Evolutionary conservation across 257 asterid genomes (phyloP).

Genomic region (Capsicum pubescens): DNA sequence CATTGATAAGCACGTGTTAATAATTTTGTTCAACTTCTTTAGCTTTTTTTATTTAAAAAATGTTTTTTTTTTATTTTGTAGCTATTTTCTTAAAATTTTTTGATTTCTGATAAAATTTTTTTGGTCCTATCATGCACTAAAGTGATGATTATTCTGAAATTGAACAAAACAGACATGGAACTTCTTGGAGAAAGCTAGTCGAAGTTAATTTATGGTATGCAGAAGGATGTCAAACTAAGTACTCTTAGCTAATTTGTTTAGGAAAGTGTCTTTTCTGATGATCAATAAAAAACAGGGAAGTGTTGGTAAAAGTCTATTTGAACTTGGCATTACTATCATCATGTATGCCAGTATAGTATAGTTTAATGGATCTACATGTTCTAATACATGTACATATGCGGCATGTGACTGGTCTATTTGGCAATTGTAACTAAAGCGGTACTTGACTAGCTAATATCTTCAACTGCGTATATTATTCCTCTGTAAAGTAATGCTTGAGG

Average conservation of each 20-base stretch:
- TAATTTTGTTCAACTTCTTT: not conserved
- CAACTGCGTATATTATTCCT: not conserved
- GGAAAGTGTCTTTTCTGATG: not conserved
- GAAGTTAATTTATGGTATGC: not conserved
- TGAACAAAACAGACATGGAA: not conserved
- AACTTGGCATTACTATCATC: not conserved
- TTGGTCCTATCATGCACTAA: not conserved
- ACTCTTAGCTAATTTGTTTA: not conserved
- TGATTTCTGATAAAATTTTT: not conserved
- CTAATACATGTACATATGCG: not conserved
- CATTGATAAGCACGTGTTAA: not conserved
- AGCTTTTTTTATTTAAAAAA: not conserved
- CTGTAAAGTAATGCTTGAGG: not conserved
- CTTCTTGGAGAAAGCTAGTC: not conserved
- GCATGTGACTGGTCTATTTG: not conserved
- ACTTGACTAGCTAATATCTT: not conserved
- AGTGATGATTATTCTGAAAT: not conserved
- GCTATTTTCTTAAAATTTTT: not conserved
- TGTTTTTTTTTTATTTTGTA: not conserved
- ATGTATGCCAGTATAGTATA: not conserved
- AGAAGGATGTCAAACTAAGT: constrained; percentile 14
- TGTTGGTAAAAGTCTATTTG: not conserved
- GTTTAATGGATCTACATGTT: not conserved
- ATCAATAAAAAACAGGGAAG: not conserved
- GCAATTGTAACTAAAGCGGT: constrained; percentile 8